Evolutionary conservation across 768 basidiomycete genomes (phyloP).

Genomic region (Tricholoma hemisulphureum): DNA sequence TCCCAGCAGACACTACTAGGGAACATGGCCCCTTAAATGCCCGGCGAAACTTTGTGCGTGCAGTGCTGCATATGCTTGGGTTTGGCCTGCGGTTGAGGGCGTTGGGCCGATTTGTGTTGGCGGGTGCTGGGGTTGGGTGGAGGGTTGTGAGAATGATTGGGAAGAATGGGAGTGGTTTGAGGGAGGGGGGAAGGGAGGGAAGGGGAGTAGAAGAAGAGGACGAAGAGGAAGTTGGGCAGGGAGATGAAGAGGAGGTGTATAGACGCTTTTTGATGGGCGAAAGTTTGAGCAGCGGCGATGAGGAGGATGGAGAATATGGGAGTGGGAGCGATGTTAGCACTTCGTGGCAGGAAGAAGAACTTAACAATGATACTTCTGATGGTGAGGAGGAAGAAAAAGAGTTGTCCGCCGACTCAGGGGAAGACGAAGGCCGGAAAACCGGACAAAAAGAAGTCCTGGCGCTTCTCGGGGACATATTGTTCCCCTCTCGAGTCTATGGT

Average conservation of each 20-base stretch:
- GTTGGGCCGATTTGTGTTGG: background rate
- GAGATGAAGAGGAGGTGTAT: constrained; percentile 43
- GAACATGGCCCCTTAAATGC: background rate
- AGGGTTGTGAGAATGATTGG: background rate
- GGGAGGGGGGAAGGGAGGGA: background rate
- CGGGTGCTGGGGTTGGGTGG: background rate
- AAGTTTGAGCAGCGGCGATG: constrained; percentile 40
- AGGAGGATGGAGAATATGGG: constrained; percentile 27
- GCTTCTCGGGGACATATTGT: constrained; percentile 1
- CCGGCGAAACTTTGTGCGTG: background rate
- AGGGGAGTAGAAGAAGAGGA: constrained; percentile 23
- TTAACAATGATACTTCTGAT: constrained; percentile 13
- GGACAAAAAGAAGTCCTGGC: background rate
- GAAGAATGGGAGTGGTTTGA: background rate
- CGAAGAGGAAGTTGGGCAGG: constrained; percentile 3
- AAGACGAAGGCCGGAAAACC: background rate
- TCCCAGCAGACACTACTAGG: background rate
- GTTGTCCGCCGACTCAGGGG: background rate
- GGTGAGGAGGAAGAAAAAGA: background rate
- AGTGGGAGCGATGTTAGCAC: constrained; percentile 24
- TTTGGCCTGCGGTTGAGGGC: background rate
- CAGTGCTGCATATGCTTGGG: background rate
- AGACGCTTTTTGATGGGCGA: constrained; percentile 62
- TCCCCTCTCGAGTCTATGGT: background rate
- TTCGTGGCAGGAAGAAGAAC: constrained; percentile 26